Percentiles rank a stretch among this genome's conserved stretches.
Conservation (phyloP, 176 grass and related monocot genomes). For the Carex littledalei region DNA sequence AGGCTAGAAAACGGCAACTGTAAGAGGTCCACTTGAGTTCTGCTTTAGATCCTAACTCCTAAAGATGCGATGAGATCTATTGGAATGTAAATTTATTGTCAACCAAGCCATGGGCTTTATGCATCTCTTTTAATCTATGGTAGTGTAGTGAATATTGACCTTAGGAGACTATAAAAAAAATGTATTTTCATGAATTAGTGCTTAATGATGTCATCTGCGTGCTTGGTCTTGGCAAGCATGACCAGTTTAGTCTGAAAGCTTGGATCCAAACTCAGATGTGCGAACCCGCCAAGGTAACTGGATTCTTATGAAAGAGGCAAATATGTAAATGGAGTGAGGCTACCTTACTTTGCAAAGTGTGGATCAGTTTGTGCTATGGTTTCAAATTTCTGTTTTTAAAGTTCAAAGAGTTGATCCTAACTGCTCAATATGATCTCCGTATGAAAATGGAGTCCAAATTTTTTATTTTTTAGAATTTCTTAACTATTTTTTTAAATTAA, state of each 20-base stretch:
- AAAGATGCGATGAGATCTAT: neutral
- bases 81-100: neutral
- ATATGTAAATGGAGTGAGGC: neutral
- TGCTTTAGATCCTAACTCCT: neutral
- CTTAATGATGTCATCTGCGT: neutral
- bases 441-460: too few relatives aligned
- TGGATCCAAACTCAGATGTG: neutral
- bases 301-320: neutral
- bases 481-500: too few relatives aligned
- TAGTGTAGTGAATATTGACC: neutral
- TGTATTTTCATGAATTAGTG: neutral
- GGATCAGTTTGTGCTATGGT: too few relatives aligned
- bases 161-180: neutral
- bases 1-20: slow-evolving; percentile 6
- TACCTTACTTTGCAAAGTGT: too few relatives aligned
- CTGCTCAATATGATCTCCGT: too few relatives aligned
- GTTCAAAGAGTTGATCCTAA: too few relatives aligned
- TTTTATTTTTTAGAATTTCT: too few relatives aligned
- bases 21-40: neutral
- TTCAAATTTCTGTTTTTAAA: too few relatives aligned
- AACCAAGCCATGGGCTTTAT: neutral
- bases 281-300: neutral
- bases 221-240: neutral
- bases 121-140: neutral
- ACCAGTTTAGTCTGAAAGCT: neutral